Conservation (phyloP, 2,329 filamentous ascomycete genomes). For the Colletotrichum endophyticum region DNA sequence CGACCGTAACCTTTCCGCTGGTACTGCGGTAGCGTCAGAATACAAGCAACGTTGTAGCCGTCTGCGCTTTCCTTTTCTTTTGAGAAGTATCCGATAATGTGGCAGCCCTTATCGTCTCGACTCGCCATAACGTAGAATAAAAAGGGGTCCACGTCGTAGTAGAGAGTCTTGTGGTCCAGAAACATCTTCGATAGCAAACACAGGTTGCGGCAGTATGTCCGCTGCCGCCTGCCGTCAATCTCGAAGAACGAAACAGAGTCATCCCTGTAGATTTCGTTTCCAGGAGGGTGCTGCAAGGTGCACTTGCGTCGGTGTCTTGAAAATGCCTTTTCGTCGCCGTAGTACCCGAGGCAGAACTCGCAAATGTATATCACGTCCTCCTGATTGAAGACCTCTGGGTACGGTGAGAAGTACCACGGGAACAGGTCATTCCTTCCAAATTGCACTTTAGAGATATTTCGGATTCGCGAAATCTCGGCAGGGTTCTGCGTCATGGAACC, state of each 20-base stretch:
- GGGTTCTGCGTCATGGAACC: constrained; percentile 99
- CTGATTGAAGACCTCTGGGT: constrained; percentile 86
- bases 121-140: constrained; percentile 98
- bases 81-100: constrained; percentile 98
- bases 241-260: constrained; percentile 95
- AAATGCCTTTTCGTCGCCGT: constrained; percentile 82
- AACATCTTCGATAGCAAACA: constrained; percentile 96
- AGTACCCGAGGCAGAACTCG: constrained; percentile 96
- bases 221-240: constrained; percentile 91
- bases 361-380: constrained; percentile 94
- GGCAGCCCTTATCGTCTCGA: constrained; percentile 86
- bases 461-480: constrained; percentile 92
- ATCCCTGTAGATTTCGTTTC: constrained; percentile 98
- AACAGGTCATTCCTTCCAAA: constrained; percentile 93
- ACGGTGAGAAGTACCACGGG: constrained; percentile 99
- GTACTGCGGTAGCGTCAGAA: constrained; percentile 93
- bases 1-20: constrained; percentile 94
- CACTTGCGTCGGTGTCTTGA: constrained; percentile 88
- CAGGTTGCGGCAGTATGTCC: constrained; percentile 95
- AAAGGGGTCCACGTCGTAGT: constrained; percentile 99
- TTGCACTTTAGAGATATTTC: constrained; percentile 92
- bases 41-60: constrained; percentile 97
- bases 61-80: constrained; percentile 98
- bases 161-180: constrained; percentile 95
- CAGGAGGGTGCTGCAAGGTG: constrained; percentile 87